These are phyloP conservation scores for Phytophthora pinifolia DNA, from an alignment of 352 stramenopile genomes.

Conservation along the genomic window DNA sequence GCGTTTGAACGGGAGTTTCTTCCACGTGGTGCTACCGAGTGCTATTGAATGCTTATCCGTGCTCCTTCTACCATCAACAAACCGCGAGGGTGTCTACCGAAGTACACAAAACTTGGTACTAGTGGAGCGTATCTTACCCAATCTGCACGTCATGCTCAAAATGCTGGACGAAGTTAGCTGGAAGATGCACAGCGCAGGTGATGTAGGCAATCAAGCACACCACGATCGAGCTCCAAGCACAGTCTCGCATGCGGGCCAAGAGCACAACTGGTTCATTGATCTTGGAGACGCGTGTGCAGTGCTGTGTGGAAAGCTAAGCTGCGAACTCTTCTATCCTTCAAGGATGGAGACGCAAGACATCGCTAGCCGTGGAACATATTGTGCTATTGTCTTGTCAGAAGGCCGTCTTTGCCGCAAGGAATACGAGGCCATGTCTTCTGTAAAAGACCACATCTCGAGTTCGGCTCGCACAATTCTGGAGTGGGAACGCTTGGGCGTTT, in stretches of 20 bases:
- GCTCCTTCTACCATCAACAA: constrained; percentile 17
- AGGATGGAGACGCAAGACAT: background rate
- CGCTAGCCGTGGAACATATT: constrained; percentile 3
- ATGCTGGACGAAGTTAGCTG: constrained; percentile 64
- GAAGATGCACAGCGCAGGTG: constrained; percentile 40
- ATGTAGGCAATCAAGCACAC: constrained; percentile 32
- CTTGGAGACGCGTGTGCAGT: constrained; percentile 45
- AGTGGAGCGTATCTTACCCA: constrained; percentile 40
- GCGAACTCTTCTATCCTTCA: constrained; percentile 25
- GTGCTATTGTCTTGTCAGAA: constrained; percentile 16
- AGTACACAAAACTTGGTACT: constrained; percentile 20
- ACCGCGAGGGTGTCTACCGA: background rate
- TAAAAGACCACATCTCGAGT: constrained; percentile 1
- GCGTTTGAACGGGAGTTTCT: constrained; percentile 52
- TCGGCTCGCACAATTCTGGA: constrained; percentile 32
- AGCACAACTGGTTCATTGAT: constrained; percentile 47
- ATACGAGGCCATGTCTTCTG: background rate
- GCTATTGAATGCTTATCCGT: constrained; percentile 50
- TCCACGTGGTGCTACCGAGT: constrained; percentile 44
- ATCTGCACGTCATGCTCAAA: constrained; percentile 50
- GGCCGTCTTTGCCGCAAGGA: constrained; percentile 11
- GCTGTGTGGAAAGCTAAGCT: constrained; percentile 49
- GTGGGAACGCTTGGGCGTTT: constrained; percentile 50
- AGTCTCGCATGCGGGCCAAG: background rate
- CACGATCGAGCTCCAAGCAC: constrained; percentile 9